Evolutionary conservation across 2,329 filamentous ascomycete species (phyloP).

Genomic region (Neonectria faginata): DNA sequence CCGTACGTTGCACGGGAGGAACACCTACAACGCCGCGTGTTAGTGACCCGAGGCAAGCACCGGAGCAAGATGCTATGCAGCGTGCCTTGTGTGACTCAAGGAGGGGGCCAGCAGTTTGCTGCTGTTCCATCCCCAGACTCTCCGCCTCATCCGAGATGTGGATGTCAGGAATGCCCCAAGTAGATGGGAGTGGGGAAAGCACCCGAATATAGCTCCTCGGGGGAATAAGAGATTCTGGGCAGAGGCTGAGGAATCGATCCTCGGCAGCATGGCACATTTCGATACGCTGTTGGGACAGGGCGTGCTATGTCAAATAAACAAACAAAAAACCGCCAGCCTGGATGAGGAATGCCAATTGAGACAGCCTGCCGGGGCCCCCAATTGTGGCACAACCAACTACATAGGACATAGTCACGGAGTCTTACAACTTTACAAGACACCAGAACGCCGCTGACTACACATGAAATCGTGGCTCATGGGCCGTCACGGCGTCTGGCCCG

Average conservation of each 20-base stretch:
- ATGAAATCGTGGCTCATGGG: not conserved
- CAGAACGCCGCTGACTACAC: not conserved
- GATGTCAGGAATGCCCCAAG: slow-evolving; percentile 22
- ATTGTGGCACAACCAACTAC: not conserved
- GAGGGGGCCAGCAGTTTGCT: slow-evolving; percentile 1
- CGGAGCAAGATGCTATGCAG: slow-evolving; percentile 14
- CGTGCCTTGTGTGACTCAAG: slow-evolving; percentile 7
- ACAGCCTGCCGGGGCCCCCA: not conserved
- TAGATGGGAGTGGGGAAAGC: slow-evolving; percentile 24
- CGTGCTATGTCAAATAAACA: slow-evolving; percentile 5
- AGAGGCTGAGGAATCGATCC: not conserved
- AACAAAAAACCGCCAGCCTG: slow-evolving; percentile 4
- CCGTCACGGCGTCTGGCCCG: not conserved
- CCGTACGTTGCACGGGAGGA: slow-evolving; percentile 4
- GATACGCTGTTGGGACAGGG: slow-evolving; percentile 11
- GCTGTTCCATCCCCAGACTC: slow-evolving; percentile 18
- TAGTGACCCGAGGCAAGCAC: slow-evolving; percentile 15
- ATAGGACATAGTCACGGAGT: not conserved
- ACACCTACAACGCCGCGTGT: slow-evolving; percentile 10
- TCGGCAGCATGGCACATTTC: slow-evolving; percentile 16
- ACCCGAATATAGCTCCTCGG: slow-evolving; percentile 26
- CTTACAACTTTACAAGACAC: not conserved
- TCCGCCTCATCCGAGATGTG: slow-evolving; percentile 29
- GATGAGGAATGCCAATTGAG: slow-evolving; percentile 18
- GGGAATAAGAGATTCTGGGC: slow-evolving; percentile 10